Evolutionary conservation across 108 stramenopile genomes (phyloP).

Genomic region (Fragilariopsis cylindrus): DNA sequence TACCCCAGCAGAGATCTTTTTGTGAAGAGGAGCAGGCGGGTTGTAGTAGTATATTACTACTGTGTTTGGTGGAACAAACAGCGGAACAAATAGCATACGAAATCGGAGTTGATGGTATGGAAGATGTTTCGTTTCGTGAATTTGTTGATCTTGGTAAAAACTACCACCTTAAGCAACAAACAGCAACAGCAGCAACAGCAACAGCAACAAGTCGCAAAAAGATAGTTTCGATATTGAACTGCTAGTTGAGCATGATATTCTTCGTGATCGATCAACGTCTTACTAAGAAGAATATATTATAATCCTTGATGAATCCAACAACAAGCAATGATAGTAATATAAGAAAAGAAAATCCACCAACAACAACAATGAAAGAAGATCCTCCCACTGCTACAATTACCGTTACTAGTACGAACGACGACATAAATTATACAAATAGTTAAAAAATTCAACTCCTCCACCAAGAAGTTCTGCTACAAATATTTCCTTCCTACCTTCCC

Average conservation of each 20-base stretch:
- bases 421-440: background rate
- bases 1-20: too few relatives aligned
- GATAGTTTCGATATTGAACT: background rate
- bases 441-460: background rate
- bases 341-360: background rate
- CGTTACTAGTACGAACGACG: background rate
- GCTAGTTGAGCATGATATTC: background rate
- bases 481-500: background rate
- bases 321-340: too few relatives aligned
- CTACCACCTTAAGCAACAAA: background rate
- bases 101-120: background rate
- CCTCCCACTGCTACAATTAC: background rate
- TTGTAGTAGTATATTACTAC: too few relatives aligned
- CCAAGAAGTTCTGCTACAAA: background rate
- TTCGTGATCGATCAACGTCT: background rate
- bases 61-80: too few relatives aligned
- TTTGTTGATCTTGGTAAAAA: background rate
- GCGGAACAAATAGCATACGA: too few relatives aligned
- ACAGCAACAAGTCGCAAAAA: too few relatives aligned
- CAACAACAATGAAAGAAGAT: background rate
- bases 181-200: too few relatives aligned
- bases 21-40: too few relatives aligned
- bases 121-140: background rate
- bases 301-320: background rate
- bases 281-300: background rate